Percentiles rank a stretch among this genome's conserved stretches.
These are phyloP conservation scores for Eutrema yunnanense DNA, from an alignment of 345 rosid genomes.

Conservation along the genomic window DNA sequence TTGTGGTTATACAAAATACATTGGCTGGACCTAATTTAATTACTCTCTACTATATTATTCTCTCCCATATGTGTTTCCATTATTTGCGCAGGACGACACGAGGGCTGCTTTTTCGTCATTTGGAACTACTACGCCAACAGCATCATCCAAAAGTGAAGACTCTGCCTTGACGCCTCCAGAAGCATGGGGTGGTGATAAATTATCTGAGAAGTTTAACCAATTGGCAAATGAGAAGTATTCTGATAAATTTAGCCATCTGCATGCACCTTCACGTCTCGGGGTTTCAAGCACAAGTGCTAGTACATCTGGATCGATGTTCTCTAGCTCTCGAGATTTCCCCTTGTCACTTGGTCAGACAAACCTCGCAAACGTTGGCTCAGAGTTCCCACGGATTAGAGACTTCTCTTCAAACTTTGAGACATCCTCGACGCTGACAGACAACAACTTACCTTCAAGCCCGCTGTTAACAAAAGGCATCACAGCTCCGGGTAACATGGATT, in stretches of 20 bases:
- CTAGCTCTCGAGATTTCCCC: slow-evolving; percentile 62
- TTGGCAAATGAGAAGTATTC: slow-evolving; percentile 59
- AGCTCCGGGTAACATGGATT: slow-evolving; percentile 46
- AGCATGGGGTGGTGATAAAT: slow-evolving; percentile 97
- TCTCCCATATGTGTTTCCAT: not conserved
- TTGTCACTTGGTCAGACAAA: slow-evolving; percentile 43
- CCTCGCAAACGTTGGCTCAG: slow-evolving; percentile 27
- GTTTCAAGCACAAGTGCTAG: slow-evolving; percentile 43
- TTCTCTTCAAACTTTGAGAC: slow-evolving; percentile 42
- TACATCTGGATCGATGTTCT: slow-evolving; percentile 57
- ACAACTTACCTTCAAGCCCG: slow-evolving; percentile 46
- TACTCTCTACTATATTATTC: not conserved
- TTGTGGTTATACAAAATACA: not conserved
- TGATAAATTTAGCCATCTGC: slow-evolving; percentile 48
- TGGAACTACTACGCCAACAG: slow-evolving; percentile 58
- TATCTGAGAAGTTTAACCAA: slow-evolving; percentile 58
- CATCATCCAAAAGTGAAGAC: slow-evolving; percentile 69
- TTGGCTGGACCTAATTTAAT: not conserved
- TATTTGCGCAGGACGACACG: slow-evolving; percentile 52
- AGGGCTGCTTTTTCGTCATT: slow-evolving; percentile 37
- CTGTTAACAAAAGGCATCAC: slow-evolving; percentile 41
- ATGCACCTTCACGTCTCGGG: slow-evolving; percentile 63
- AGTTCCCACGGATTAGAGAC: slow-evolving; percentile 51
- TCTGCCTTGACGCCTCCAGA: slow-evolving; percentile 90
- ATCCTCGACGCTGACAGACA: slow-evolving; percentile 49